These are phyloP conservation scores for Boletus reticuloceps DNA, from an alignment of 768 basidiomycete genomes.

Conservation along the genomic window DNA sequence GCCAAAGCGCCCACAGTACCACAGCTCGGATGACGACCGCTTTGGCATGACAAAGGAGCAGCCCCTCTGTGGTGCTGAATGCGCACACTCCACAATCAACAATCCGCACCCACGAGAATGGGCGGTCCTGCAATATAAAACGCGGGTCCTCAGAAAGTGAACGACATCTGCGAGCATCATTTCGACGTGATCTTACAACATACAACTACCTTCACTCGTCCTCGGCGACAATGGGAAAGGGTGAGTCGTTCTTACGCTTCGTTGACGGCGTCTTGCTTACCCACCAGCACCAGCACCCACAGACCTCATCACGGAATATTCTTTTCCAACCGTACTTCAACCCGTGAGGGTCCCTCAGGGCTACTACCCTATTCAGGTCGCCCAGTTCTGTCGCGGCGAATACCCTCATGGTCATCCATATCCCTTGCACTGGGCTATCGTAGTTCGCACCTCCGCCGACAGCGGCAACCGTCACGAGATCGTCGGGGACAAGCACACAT, in stretches of 20 bases:
- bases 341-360: slow-evolving; percentile 18
- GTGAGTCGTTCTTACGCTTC: not conserved
- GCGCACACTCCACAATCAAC: not conserved
- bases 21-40: not conserved
- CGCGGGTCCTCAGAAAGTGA: not conserved
- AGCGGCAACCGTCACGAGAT: slow-evolving; percentile 26
- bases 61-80: not conserved
- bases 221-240: not conserved
- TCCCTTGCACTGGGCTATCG: slow-evolving; percentile 28
- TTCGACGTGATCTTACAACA: not conserved
- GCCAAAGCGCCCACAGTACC: not conserved
- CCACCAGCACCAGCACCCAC: not conserved
- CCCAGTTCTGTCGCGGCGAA: slow-evolving; percentile 29
- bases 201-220: not conserved
- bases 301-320: not conserved
- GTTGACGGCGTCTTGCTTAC: not conserved
- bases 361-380: slow-evolving; percentile 22
- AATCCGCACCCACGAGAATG: not conserved
- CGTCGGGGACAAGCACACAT: slow-evolving; percentile 20
- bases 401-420: not conserved
- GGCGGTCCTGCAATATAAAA: slow-evolving; percentile 5
- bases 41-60: slow-evolving; percentile 1
- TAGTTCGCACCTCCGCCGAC: slow-evolving; percentile 17
- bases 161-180: not conserved
- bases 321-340: slow-evolving; percentile 12